Evolutionary conservation across 257 asterid genomes (phyloP).

Genomic region (Lycium barbarum): DNA sequence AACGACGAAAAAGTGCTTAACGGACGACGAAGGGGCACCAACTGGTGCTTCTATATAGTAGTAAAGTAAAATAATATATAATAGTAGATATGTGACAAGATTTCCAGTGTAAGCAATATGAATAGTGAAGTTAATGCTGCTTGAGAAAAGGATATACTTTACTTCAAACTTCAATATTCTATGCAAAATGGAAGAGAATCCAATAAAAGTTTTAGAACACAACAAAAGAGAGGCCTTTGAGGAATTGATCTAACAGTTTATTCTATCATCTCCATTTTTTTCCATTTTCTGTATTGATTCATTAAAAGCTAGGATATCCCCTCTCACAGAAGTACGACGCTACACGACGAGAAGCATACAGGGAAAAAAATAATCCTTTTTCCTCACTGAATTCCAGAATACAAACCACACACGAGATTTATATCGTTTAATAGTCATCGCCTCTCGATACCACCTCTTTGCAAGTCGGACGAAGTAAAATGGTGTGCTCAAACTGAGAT

Average conservation of each 20-base stretch:
- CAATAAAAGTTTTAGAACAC: no score
- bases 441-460: slow-evolving; percentile 98
- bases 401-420: slow-evolving; percentile 9
- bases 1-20: no score
- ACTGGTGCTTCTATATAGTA: no score
- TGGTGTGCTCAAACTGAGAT: slow-evolving; percentile 95
- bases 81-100: no score
- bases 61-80: no score
- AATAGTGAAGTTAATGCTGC: no score
- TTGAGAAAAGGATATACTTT: no score
- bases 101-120: no score
- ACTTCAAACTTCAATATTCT: no score
- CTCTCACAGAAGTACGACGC: neutral
- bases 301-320: neutral
- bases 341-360: neutral
- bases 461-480: slow-evolving; percentile 99
- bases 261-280: neutral
- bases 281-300: neutral
- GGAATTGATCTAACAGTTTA: neutral
- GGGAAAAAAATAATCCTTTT: neutral
- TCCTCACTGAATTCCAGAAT: neutral
- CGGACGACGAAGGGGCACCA: no score
- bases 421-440: slow-evolving; percentile 74
- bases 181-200: no score
- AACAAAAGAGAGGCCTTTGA: neutral